phyloP scores from a whole-genome alignment of 2,329 filamentous ascomycete species.

The Hypomyces rosellus region DNA sequence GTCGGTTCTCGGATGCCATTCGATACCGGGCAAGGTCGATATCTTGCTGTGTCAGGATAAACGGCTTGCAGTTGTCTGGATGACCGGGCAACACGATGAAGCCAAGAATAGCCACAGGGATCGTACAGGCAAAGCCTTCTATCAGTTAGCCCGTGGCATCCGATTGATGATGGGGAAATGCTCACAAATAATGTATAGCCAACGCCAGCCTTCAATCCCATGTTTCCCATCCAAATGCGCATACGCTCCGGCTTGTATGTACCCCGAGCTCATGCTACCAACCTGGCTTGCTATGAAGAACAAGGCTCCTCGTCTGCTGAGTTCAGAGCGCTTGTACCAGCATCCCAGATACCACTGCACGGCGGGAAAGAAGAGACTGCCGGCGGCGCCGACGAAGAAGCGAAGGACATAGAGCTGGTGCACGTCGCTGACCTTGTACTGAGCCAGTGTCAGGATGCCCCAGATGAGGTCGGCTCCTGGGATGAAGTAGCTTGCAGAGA shows the following conservation, averaged over 20 bases:
- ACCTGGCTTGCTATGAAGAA: conserved; percentile 37
- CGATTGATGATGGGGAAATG: not conserved
- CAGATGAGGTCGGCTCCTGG: conserved; percentile 27
- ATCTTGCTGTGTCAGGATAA: conserved; percentile 22
- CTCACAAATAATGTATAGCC: conserved; percentile 37
- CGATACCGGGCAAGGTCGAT: conserved; percentile 22
- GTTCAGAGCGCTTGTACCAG: conserved; percentile 37
- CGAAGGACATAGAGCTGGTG: conserved; percentile 30
- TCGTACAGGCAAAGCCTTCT: conserved; percentile 26
- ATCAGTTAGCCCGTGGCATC: too few relatives aligned
- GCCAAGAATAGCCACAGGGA: conserved; percentile 26
- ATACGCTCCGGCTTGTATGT: conserved; percentile 35
- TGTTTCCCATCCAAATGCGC: conserved; percentile 28
- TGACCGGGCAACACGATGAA: conserved; percentile 27
- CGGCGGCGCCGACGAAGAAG: conserved; percentile 35
- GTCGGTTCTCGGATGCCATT: conserved; percentile 24
- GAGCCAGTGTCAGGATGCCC: conserved; percentile 18
- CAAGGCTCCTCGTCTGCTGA: conserved; percentile 31
- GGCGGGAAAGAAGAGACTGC: conserved; percentile 27
- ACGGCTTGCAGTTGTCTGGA: conserved; percentile 21
- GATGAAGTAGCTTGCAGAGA: conserved; percentile 18
- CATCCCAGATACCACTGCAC: conserved; percentile 31
- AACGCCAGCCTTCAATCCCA: conserved; percentile 36
- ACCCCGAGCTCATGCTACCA: conserved; percentile 38
- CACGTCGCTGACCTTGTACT: conserved; percentile 22